Conservation (phyloP, 1,139 yeast species). For the Suhomyces anneliseae region DNA sequence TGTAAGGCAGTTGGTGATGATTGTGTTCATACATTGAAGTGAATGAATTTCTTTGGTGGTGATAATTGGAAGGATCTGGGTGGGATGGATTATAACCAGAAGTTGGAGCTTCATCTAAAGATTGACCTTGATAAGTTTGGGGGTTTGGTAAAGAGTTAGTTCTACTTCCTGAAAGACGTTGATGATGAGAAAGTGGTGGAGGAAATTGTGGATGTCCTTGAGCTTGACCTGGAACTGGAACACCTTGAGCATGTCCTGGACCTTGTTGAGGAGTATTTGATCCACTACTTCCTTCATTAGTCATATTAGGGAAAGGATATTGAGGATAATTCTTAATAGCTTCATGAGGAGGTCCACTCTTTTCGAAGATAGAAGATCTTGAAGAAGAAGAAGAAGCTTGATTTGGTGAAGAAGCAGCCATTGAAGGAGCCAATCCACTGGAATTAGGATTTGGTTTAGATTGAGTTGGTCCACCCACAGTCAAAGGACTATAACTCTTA, state of each 20-base stretch:
- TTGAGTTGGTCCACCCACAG: slow-evolving; percentile 11
- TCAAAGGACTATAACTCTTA: slow-evolving; percentile 16
- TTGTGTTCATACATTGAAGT: slow-evolving; percentile 21
- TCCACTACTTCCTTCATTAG: slow-evolving; percentile 1
- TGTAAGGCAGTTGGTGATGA: slow-evolving; percentile 7
- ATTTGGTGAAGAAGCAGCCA: slow-evolving; percentile 4
- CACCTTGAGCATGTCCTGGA: neutral
- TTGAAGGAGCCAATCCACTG: neutral
- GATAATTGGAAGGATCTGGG: slow-evolving; percentile 2
- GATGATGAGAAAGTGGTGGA: slow-evolving; percentile 1
- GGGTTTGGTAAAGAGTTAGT: slow-evolving; percentile 29
- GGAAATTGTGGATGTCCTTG: slow-evolving; percentile 3
- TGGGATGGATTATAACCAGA: slow-evolving; percentile 2
- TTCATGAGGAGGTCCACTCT: slow-evolving; percentile 1
- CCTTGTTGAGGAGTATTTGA: neutral
- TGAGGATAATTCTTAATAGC: slow-evolving; percentile 7
- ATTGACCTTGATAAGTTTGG: slow-evolving; percentile 15
- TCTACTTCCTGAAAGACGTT: slow-evolving; percentile 11
- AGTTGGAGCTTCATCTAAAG: slow-evolving; percentile 7
- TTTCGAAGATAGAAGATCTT: slow-evolving; percentile 8
- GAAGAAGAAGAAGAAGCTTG: slow-evolving; percentile 8
- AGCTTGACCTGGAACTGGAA: no score
- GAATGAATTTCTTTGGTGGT: slow-evolving; percentile 17
- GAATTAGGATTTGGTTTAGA: neutral
- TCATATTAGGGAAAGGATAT: slow-evolving; percentile 16